Evolutionary conservation across 179 eudicot genomes (phyloP), one percentile per base, ranked within the genome.

Genomic region (Silene coronaria): DNA sequence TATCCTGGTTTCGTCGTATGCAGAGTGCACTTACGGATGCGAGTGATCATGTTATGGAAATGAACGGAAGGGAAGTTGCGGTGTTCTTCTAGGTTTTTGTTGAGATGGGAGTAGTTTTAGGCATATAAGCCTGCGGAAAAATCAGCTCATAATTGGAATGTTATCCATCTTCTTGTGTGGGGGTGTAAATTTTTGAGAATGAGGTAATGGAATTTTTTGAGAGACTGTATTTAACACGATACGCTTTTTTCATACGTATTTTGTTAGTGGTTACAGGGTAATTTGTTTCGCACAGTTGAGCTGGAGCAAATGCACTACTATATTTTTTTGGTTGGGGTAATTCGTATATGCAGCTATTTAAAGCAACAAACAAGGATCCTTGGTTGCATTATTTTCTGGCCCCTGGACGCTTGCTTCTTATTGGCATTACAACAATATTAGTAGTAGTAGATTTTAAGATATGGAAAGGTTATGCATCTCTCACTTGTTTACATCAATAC

Each of bases 11-110:
- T 66, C 51, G 76, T 38, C 17, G 73, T 75, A 46, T 78, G 84
- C 92, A 94, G 97, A 89, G 92, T 82, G 96, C 97, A 73, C 87
- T 94, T 19, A 84, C 87, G 53, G 98, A 92, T 82, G 98, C 98
- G 73, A 84, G 88, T 24, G 98, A 94, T 79, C 98, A 94, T 79
- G 97, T 94, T 48, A 77, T 81, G 73, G 98, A 94, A 86, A 92
- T 94, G 96, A 88, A 81, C 64, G 98, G 87, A 84, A 88, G 86
- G 82, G 97, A 94, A 82, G 78, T 94, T 12, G 76, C 75, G 55
- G 72, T 92, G 63, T 81, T 79, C 23, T 92, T 92, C 81, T 92
- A 88, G 84, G 70, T 59, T 66, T 61, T 55, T 36, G 63, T 23
- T 36, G 48, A 46, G 62, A 34, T 67, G 78, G 23, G 53, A 19